Conservation (phyloP, 116 monocot species). For the Papilionanthe hybrid region DNA sequence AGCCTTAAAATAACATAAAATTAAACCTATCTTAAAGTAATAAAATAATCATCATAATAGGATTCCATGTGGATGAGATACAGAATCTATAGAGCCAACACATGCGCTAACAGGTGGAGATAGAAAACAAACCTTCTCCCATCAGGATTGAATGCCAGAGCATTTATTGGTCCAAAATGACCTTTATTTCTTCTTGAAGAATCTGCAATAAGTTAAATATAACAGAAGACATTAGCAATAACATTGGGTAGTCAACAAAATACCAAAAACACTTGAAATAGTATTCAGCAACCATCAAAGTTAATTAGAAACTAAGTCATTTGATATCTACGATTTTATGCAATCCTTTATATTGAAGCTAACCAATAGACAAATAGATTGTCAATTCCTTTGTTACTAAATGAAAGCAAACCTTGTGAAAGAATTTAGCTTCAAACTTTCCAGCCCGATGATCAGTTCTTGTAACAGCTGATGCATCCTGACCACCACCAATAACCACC, state of each 20-base stretch:
- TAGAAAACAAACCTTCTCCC: slow-evolving; percentile 69
- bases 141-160: slow-evolving; percentile 97
- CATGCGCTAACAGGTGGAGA: neutral
- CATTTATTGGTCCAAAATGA: slow-evolving; percentile 97
- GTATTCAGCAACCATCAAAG: neutral
- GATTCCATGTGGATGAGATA: neutral
- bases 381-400: neutral
- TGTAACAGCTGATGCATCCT: slow-evolving; percentile 87
- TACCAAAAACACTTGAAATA: neutral
- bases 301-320: neutral
- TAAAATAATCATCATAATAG: too few species aligned
- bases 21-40: neutral
- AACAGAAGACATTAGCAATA: neutral
- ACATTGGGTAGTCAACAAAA: neutral
- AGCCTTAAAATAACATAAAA: neutral
- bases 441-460: slow-evolving; percentile 90
- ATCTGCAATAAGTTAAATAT: slow-evolving; percentile 39
- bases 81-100: neutral
- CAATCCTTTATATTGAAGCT: neutral
- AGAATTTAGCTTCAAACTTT: slow-evolving; percentile 97
- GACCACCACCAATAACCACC: slow-evolving; percentile 98
- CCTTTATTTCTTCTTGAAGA: slow-evolving; percentile 98
- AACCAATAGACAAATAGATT: neutral
- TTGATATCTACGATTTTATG: neutral
- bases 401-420: slow-evolving; percentile 58